Conservation (phyloP, 1,284 basidiomycete genomes). For the Rhizoctonia solani region DNA sequence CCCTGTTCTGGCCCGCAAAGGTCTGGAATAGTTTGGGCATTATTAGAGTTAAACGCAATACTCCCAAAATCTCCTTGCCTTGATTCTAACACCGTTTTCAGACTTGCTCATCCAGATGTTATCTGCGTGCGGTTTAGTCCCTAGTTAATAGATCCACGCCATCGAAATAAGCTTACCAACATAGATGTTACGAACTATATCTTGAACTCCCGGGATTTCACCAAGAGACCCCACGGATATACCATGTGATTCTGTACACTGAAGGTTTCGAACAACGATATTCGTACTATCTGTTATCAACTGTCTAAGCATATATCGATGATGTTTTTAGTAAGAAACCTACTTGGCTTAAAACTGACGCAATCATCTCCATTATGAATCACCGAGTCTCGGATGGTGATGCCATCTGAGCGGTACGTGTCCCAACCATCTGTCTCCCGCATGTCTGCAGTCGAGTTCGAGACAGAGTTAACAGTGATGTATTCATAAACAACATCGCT, state of each 20-base stretch:
- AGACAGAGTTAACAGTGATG: conserved; percentile 38
- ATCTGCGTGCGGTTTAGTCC: neutral
- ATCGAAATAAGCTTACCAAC: neutral
- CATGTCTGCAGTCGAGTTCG: conserved; percentile 37
- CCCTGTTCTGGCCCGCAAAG: conserved; percentile 18
- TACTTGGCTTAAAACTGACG: conserved; percentile 69
- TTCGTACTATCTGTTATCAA: conserved; percentile 50
- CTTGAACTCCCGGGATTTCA: conserved; percentile 60
- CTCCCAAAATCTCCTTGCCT: neutral
- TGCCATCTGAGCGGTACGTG: conserved; percentile 49
- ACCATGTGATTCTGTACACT: conserved; percentile 64
- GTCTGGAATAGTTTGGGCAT: neutral
- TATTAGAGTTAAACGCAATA: neutral
- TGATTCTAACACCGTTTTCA: conserved; percentile 11
- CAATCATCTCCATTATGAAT: conserved; percentile 68
- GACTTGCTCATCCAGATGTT: conserved; percentile 4
- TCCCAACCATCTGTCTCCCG: conserved; percentile 31
- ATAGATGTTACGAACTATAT: conserved; percentile 48
- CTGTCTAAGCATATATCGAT: neutral
- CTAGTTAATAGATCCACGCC: neutral
- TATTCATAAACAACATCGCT: conserved; percentile 40
- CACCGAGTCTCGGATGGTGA: conserved; percentile 56
- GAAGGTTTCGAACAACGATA: conserved; percentile 60
- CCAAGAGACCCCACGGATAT: conserved; percentile 65
- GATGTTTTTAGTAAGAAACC: conserved; percentile 34